Percentiles rank a stretch among this genome's conserved stretches.
These are phyloP conservation scores for Kodamaea ohmeri DNA, from an alignment of 1,139 yeast genomes.

Conservation along the genomic window DNA sequence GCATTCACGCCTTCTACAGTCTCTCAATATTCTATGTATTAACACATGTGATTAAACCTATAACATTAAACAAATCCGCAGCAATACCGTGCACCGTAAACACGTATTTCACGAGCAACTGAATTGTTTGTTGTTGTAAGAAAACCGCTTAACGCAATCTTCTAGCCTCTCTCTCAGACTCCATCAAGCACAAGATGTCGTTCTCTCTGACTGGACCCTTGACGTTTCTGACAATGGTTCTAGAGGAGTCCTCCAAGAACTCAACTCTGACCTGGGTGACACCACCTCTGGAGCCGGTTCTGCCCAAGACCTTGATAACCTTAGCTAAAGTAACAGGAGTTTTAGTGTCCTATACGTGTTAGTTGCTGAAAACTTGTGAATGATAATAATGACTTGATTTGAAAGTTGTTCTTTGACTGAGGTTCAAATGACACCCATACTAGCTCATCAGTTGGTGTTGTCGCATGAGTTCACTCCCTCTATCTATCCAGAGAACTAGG, in stretches of 20 bases:
- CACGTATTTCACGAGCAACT: conserved; percentile 3
- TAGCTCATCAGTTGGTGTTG: too few relatives aligned
- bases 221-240: conserved; percentile 99
- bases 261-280: conserved; percentile 99
- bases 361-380: not conserved
- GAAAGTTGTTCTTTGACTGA: too few relatives aligned
- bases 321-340: conserved; percentile 99
- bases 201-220: conserved; percentile 99
- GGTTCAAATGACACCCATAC: too few relatives aligned
- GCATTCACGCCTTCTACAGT: not conserved
- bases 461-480: too few relatives aligned
- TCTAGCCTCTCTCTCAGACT: conserved; percentile 99
- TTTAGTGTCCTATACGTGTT: conserved; percentile 59
- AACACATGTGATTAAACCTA: conserved; percentile 7
- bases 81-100: conserved; percentile 6
- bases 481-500: too few relatives aligned
- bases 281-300: conserved; percentile 99
- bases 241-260: conserved; percentile 96
- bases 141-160: conserved; percentile 45
- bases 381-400: not conserved
- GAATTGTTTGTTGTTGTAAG: conserved; percentile 2
- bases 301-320: conserved; percentile 98
- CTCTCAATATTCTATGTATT: conserved; percentile 6
- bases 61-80: conserved; percentile 4
- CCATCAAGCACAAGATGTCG: conserved; percentile 98